Conservation (phyloP, 495 filamentous ascomycete genomes). For the Trichoderma orchidacearum region DNA sequence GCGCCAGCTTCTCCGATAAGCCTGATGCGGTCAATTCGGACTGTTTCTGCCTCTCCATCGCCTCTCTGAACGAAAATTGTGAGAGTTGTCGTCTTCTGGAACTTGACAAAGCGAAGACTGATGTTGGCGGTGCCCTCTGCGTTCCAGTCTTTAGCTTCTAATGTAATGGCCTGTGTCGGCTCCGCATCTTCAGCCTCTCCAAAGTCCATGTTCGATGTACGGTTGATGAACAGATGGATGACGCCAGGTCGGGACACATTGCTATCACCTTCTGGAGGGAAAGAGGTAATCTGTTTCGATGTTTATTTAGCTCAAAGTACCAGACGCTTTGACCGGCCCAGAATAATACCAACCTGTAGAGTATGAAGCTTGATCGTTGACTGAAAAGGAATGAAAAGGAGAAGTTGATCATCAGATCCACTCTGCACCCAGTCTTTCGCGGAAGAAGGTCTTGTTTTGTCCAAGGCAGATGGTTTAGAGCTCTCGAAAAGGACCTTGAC, state of each 20-base stretch:
- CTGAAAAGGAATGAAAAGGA: conserved; percentile 88
- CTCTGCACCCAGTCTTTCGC: conserved; percentile 89
- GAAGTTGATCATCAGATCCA: conserved; percentile 95
- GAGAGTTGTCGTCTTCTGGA: conserved; percentile 78
- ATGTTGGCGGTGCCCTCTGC: conserved; percentile 76
- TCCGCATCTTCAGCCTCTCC: conserved; percentile 83
- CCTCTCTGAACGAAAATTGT: conserved; percentile 85
- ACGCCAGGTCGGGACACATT: conserved; percentile 75
- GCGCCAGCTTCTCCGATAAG: conserved; percentile 87
- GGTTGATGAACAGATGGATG: conserved; percentile 74
- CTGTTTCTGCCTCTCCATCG: conserved; percentile 74
- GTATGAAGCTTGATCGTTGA: conserved; percentile 83
- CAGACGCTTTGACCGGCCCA: not conserved
- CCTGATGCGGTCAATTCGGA: conserved; percentile 71
- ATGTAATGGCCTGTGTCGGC: conserved; percentile 60
- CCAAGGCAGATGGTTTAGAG: conserved; percentile 50
- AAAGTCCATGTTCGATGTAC: conserved; percentile 78
- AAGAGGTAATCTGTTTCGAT: conserved; percentile 63
- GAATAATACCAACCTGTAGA: conserved; percentile 34
- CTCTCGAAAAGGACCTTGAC: conserved; percentile 60
- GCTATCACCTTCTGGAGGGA: conserved; percentile 56
- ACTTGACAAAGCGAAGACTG: conserved; percentile 84
- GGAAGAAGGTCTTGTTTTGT: conserved; percentile 43
- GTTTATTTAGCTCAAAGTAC: not conserved
- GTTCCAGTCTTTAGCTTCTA: conserved; percentile 75